Evolutionary conservation across 2,329 filamentous ascomycete genomes (phyloP), one percentile per base, ranked within the genome.

Genomic region (Exophiala dermatitidis): DNA sequence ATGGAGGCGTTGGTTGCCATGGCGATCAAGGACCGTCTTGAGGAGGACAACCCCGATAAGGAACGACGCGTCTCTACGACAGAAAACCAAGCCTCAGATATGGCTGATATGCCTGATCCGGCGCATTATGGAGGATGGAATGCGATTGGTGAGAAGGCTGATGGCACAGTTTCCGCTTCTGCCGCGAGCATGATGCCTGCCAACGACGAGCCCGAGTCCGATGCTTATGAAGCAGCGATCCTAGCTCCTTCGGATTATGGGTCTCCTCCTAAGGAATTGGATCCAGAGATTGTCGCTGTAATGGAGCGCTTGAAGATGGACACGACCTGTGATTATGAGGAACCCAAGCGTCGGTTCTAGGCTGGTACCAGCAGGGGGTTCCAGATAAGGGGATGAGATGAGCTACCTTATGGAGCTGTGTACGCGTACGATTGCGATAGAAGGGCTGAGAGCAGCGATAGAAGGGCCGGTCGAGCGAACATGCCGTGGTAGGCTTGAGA

Each of bases 1-100:
- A 70, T 95, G 58, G 82, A 84, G 57, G 85, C 82, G 5, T 79
- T 93, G 75, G 67, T 95, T 4, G 80, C 73, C 3, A 78, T 88
- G 55, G 76, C 75, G 36, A 69, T 81, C 26, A 60, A 62, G 40
- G 62, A 66, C 6, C 60, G 65, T 38, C 41, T 65, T 29, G 46
- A 61, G 31, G 58, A 62, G 12, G 63, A 65, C 41, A 43, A 52
- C 29, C 45, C 42, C n/a, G 42, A 49, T 19, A 49, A 52, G 28
- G 41, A 50, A 38, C 33, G 43, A 31, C 40, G 44, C 2, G 42
- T 5, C 1, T 5, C 19, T 29, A 12, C 31, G 47, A 5, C 28
- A n/a, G 29, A 46, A 38, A 12, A 32, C 28, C 19, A 19, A 19
- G 19, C 19, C 19, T 19, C 19, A 19, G 19, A 19, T 19, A 19